Evolutionary conservation across 305 asterid genomes (phyloP), one percentile per base, ranked within the genome.

Genomic region (Fraxinus albicans): DNA sequence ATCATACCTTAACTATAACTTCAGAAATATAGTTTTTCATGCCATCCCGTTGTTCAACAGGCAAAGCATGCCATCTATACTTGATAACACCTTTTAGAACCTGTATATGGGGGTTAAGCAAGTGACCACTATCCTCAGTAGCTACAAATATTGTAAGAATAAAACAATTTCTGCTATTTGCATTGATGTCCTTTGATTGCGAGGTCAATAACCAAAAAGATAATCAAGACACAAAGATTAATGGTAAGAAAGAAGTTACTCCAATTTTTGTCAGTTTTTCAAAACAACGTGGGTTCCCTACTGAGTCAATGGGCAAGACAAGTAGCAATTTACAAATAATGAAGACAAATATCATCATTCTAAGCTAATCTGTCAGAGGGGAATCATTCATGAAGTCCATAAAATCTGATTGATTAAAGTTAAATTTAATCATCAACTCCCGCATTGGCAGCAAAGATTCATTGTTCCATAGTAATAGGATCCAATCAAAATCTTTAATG

Each of bases 1-100:
- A 73, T 31, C 73, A 83, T 88, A 97, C 99, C 97, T 93, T 95
- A 17, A 97, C 98, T 77, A 97, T 95, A 81, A 97, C 98, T 72
- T 97, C 98, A 88, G 98, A 97, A 80, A 97, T 97, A 90, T 95
- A 97, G 83, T 97, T 97, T 82, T 97, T 97, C 99, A 97, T 95
- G 87, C 99, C 99, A 90, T 94, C 98, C 77, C 98, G 89, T 87
- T 97, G 98, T 84, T 93, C 98, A 79, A 86, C 94, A 8, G 98
- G 99, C 85, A 97, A 87, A 6, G 97, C 99, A 86, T 97, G 95
- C 98, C 99, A 97, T 87, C 97, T 91, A 67, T 97, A 95, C 90
- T 97, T 97, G 47, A 97, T 94, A 86, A 95, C 98, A 85, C 98
- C 98, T 92, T 95, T 98, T 15, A 97, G 94, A 81, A 95, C 97